Percentiles rank a stretch among this genome's conserved stretches.
These are phyloP conservation scores for Paramecium octaurelia DNA, from an alignment of 73 alveolate genomes.

Conservation along the genomic window DNA sequence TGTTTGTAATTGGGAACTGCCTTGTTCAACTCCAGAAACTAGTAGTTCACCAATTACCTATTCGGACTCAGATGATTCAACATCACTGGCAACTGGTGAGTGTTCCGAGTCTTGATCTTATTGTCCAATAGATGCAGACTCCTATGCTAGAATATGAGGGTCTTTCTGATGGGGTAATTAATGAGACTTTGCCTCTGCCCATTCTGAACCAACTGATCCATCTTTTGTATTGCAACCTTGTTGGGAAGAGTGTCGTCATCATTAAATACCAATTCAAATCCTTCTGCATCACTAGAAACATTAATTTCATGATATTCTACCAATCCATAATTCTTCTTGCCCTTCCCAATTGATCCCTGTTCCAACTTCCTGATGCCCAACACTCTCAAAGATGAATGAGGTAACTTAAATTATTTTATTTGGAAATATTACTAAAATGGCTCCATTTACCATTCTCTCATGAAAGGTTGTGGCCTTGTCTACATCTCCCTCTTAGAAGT, in stretches of 20 bases:
- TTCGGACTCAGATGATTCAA: neutral
- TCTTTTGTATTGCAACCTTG: neutral
- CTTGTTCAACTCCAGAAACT: neutral
- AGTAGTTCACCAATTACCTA: neutral
- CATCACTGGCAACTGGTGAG: neutral
- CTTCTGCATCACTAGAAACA: neutral
- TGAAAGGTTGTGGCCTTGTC: slow-evolving; percentile 34
- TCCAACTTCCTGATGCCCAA: neutral
- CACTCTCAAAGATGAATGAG: neutral
- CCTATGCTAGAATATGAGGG: neutral
- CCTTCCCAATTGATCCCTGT: slow-evolving; percentile 29
- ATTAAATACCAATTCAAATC: slow-evolving; percentile 11
- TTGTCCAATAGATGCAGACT: neutral
- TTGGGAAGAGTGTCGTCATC: neutral
- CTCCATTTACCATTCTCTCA: slow-evolving; percentile 56
- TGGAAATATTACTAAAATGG: neutral
- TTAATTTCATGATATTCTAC: neutral
- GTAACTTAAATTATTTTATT: neutral
- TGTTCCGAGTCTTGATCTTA: neutral
- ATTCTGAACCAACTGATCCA: neutral
- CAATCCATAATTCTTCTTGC: neutral
- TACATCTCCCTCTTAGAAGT: slow-evolving; percentile 45
- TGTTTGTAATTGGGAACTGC: neutral
- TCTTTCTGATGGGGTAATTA: neutral
- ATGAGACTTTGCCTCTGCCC: neutral